phyloP scores from a whole-genome alignment of 208 protist genomes.

The Crithidia acanthocephali region DNA sequence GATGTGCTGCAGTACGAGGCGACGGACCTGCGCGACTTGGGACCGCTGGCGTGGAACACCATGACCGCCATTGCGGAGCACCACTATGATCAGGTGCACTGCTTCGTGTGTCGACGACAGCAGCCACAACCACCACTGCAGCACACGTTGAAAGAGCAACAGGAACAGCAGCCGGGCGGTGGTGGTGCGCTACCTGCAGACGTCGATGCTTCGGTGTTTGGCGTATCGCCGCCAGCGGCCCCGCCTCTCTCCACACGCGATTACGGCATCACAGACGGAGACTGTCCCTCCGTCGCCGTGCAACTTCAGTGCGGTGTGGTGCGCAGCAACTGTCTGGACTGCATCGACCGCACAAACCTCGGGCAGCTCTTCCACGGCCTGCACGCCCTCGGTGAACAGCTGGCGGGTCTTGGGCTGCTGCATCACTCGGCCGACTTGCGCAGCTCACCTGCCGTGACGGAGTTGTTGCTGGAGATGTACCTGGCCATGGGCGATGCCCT shows the following conservation, averaged over 20 bases:
- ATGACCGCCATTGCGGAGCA: constrained; percentile 61
- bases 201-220: no score
- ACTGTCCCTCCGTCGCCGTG: not conserved
- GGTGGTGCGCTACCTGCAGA: no score
- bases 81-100: constrained; percentile 43
- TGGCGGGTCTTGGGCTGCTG: constrained; percentile 53
- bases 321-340: constrained; percentile 98
- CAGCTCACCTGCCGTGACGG: constrained; percentile 45
- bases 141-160: no score
- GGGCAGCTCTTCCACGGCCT: constrained; percentile 94
- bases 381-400: constrained; percentile 73
- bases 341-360: constrained; percentile 98
- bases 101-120: constrained; percentile 47
- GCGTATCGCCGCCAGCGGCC: not conserved
- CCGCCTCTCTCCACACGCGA: not conserved
- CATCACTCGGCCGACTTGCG: constrained; percentile 43
- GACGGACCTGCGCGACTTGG: constrained; percentile 82
- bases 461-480: constrained; percentile 84
- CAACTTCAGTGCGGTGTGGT: constrained; percentile 89
- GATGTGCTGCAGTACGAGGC: constrained; percentile 76
- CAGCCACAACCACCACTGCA: not conserved
- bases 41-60: constrained; percentile 76
- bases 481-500: constrained; percentile 81
- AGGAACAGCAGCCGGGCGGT: no score
- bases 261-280: not conserved